A percentile compares a stretch with the other conserved stretches of the same genome.
Evolutionary conservation across 164 flowering plant species (phyloP).

Genomic region (Malania oleifera): DNA sequence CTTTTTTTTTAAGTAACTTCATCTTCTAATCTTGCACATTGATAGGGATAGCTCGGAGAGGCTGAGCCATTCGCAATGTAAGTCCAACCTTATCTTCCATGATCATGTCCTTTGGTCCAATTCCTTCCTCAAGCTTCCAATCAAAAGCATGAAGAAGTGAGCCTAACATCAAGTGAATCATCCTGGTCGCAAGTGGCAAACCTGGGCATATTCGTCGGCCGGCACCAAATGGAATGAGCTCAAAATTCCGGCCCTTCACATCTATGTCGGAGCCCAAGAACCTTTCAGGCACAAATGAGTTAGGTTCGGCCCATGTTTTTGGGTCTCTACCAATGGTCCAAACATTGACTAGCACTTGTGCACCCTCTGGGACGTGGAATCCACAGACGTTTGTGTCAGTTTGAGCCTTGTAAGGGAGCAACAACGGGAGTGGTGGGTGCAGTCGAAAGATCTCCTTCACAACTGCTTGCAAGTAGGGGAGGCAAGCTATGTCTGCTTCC

Average conservation of each 20-base stretch:
- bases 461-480: constrained; percentile 29
- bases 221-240: constrained; percentile 33
- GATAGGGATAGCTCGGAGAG: constrained; percentile 11
- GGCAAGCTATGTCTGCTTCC: constrained; percentile 22
- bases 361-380: constrained; percentile 19
- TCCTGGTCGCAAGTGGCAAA: constrained; percentile 23
- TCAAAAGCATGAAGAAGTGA: constrained; percentile 27
- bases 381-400: constrained; percentile 13
- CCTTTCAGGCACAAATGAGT: constrained; percentile 25
- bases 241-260: constrained; percentile 23
- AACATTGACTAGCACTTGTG: constrained; percentile 24
- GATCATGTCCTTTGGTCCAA: constrained; percentile 9
- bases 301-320: constrained; percentile 17
- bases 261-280: constrained; percentile 26
- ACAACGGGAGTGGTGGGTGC: constrained; percentile 21
- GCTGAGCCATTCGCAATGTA: constrained; percentile 14
- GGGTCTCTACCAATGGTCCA: constrained; percentile 34
- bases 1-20: no score
- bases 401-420: constrained; percentile 19
- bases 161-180: constrained; percentile 28
- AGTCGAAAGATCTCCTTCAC: constrained; percentile 29
- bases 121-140: constrained; percentile 23
- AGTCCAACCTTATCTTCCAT: constrained; percentile 25
- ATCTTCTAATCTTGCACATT: not conserved
- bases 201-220: constrained; percentile 35